phyloP scores from a whole-genome alignment of 2,329 filamentous ascomycete species.

The Polytolypa hystricis region DNA sequence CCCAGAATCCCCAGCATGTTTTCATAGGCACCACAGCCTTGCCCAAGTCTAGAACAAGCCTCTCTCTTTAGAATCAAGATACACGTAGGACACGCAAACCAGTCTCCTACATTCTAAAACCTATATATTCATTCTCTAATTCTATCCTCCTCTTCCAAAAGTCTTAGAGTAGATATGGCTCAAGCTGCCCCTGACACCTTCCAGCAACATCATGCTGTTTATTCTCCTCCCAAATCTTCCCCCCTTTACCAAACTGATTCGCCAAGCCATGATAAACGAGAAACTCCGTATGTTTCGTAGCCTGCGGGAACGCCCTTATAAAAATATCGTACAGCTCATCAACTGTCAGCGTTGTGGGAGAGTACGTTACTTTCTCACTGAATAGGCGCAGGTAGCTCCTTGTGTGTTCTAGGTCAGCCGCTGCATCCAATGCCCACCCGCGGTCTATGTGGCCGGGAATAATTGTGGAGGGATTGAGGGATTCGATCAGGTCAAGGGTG shows the following conservation, averaged over 20 bases:
- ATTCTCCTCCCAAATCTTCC: conserved; percentile 23
- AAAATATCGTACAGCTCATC: conserved; percentile 22
- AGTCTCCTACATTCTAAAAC: no score
- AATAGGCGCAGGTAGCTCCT: conserved; percentile 22
- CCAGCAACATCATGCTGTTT: conserved; percentile 17
- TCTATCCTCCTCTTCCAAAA: no score
- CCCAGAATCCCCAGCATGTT: no score
- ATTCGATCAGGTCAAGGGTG: conserved; percentile 18
- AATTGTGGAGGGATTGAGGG: conserved; percentile 19
- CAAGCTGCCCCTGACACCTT: not conserved
- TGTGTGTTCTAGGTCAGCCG: conserved; percentile 20
- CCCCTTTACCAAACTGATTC: conserved; percentile 24
- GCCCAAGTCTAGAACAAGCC: no score
- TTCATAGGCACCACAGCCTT: no score
- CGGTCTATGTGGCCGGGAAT: conserved; percentile 20
- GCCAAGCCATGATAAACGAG: conserved; percentile 22
- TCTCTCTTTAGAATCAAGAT: no score
- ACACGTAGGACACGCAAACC: no score
- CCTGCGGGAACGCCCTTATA: conserved; percentile 19
- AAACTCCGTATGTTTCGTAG: conserved; percentile 23
- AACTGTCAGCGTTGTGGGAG: conserved; percentile 16
- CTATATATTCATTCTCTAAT: no score
- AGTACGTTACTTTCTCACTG: conserved; percentile 18
- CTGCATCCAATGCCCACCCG: conserved; percentile 19
- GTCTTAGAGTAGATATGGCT: not conserved